phyloP scores from a whole-genome alignment of 352 stramenopile species.

The Phytopythium cucurbitacearum region DNA sequence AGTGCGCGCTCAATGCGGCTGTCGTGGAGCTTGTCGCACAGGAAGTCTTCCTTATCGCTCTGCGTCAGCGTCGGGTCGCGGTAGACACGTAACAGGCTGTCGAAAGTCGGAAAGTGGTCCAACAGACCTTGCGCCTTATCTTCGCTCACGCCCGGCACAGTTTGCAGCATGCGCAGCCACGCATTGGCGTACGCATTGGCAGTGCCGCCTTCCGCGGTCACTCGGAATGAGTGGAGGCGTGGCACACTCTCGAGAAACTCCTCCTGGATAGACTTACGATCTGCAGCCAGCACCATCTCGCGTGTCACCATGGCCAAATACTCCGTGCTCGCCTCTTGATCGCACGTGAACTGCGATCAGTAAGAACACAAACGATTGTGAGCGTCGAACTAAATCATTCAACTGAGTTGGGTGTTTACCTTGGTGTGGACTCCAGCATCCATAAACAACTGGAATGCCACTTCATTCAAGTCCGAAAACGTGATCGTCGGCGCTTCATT shows the following conservation, averaged over 20 bases:
- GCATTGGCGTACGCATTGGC: conserved; percentile 46
- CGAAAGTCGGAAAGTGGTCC: conserved; percentile 56
- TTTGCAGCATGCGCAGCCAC: conserved; percentile 79
- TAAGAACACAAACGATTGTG: not conserved
- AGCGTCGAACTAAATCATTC: not conserved
- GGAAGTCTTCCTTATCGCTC: conserved; percentile 47
- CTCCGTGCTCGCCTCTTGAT: conserved; percentile 40
- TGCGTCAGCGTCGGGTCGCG: conserved; percentile 23
- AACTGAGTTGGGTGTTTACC: conserved; percentile 6
- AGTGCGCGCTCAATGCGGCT: conserved; percentile 36
- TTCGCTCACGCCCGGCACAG: conserved; percentile 70
- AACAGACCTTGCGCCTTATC: conserved; percentile 62
- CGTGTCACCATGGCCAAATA: conserved; percentile 56
- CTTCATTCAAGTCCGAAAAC: conserved; percentile 56
- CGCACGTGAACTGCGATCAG: conserved; percentile 37
- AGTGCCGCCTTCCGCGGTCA: conserved; percentile 34
- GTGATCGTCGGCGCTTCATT: conserved; percentile 12
- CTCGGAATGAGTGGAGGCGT: conserved; percentile 57
- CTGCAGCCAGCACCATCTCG: conserved; percentile 42
- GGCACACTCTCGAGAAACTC: conserved; percentile 55
- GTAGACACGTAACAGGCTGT: conserved; percentile 45
- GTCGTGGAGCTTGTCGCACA: conserved; percentile 45
- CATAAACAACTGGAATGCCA: conserved; percentile 68
- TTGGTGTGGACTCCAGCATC: conserved; percentile 51
- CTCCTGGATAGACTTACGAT: conserved; percentile 31